phyloP scores from a whole-genome alignment of 768 basidiomycete species.

The Infundibulicybe gibba region DNA sequence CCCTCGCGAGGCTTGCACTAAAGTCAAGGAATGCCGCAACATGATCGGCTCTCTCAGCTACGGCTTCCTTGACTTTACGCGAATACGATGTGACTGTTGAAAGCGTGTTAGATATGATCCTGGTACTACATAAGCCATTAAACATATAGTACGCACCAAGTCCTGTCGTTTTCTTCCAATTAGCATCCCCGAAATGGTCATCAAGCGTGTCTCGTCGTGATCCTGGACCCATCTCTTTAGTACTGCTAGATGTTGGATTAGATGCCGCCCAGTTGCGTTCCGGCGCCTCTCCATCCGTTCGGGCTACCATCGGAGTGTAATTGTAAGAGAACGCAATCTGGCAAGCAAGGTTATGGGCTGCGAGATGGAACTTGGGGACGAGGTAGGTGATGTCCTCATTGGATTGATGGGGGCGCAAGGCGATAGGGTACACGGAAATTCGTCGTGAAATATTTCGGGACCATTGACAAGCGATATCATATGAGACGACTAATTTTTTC shows the following conservation, averaged over 20 bases:
- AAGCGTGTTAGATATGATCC: not conserved
- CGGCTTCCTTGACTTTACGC: not conserved
- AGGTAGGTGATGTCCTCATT: constrained; percentile 1
- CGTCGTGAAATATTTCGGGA: constrained; percentile 1
- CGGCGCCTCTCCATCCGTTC: constrained; percentile 25
- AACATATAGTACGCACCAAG: not conserved
- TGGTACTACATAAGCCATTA: no score
- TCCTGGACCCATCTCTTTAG: constrained; percentile 27
- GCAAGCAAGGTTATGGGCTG: not conserved
- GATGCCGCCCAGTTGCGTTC: constrained; percentile 24
- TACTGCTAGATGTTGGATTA: constrained; percentile 19
- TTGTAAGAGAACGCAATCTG: constrained; percentile 21
- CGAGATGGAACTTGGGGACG: not conserved
- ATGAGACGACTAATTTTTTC: constrained; percentile 14
- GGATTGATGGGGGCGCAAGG: not conserved
- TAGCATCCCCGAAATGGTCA: constrained; percentile 15
- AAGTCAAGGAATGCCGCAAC: not conserved
- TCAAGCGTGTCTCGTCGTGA: constrained; percentile 22
- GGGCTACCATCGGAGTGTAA: constrained; percentile 11
- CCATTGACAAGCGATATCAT: constrained; percentile 28
- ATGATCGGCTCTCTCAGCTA: not conserved
- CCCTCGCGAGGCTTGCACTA: not conserved
- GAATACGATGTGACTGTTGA: not conserved
- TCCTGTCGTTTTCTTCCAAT: constrained; percentile 5
- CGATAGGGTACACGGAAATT: not conserved